phyloP scores from a whole-genome alignment of 179 eudicot species.

The Spinacia oleracea region DNA sequence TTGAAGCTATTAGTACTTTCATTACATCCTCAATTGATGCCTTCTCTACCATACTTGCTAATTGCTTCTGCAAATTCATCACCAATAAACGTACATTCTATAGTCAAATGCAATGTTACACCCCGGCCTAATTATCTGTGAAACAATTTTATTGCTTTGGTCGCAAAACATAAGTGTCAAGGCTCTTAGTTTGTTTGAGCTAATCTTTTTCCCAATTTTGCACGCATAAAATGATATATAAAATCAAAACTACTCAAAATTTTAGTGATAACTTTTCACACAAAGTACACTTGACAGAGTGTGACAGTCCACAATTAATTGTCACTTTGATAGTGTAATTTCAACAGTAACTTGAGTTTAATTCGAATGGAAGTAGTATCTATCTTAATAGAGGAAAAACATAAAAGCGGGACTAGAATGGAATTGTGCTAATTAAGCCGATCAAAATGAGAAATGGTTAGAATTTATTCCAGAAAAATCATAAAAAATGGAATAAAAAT shows the following conservation, averaged over 20 bases:
- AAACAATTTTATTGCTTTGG: not conserved
- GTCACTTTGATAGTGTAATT: not conserved
- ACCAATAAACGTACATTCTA: not conserved
- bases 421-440: not conserved
- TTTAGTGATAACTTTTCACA: not conserved
- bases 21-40: constrained; percentile 98
- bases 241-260: not conserved
- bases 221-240: constrained; percentile 4
- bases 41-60: constrained; percentile 87
- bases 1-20: constrained; percentile 88
- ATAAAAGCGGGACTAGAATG: not conserved
- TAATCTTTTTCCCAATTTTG: not conserved
- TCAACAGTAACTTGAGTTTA: not conserved
- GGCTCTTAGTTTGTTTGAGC: not conserved
- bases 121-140: not conserved
- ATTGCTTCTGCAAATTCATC: constrained; percentile 65
- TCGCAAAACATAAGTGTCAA: not conserved
- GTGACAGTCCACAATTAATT: not conserved
- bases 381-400: too few species aligned
- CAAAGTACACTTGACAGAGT: too few species aligned
- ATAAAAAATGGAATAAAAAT: too few species aligned
- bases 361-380: not conserved
- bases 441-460: not conserved
- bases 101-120: not conserved
- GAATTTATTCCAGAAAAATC: too few species aligned